A percentile compares a stretch with the other conserved stretches of the same genome.
phyloP scores from a whole-genome alignment of 768 basidiomycete genomes.

The Krasilnikovozyma curviuscula region DNA sequence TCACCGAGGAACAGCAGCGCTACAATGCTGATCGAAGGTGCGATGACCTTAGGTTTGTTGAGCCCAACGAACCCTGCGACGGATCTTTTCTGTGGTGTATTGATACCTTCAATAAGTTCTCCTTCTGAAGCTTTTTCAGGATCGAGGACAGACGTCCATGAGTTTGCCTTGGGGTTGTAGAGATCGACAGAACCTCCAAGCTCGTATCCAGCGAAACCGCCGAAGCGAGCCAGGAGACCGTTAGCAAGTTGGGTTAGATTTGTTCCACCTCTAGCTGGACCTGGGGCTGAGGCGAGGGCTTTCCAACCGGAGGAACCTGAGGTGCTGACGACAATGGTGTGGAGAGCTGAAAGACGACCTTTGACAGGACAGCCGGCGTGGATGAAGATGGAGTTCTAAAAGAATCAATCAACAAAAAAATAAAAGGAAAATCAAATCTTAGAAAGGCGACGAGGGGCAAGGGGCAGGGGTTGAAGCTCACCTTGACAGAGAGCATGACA shows the following conservation, averaged over 20 bases:
- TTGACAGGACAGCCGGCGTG: conserved; percentile 31
- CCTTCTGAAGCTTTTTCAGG: conserved; percentile 10
- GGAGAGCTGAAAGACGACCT: conserved; percentile 27
- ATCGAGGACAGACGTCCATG: conserved; percentile 22
- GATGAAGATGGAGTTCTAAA: conserved; percentile 26
- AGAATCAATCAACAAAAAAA: background rate
- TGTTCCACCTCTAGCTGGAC: conserved; percentile 30
- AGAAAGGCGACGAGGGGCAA: background rate
- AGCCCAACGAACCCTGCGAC: conserved; percentile 24
- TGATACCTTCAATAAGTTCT: conserved; percentile 9
- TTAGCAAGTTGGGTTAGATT: conserved; percentile 22
- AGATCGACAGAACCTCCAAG: conserved; percentile 27
- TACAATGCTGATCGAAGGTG: conserved; percentile 13
- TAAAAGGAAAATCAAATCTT: background rate
- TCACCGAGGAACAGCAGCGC: conserved; percentile 30
- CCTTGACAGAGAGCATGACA: conserved; percentile 21
- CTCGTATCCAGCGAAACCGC: conserved; percentile 23
- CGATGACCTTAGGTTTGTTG: background rate
- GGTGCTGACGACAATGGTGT: conserved; percentile 24
- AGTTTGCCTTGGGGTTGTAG: conserved; percentile 21
- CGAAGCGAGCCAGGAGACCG: conserved; percentile 28
- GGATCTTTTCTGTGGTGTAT: conserved; percentile 28
- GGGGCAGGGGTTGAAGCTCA: too few relatives aligned
- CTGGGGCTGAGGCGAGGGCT: conserved; percentile 25
- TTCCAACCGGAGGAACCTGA: conserved; percentile 19